phyloP scores from a whole-genome alignment of 2,329 filamentous ascomycete genomes.

The Xylariales sp. region DNA sequence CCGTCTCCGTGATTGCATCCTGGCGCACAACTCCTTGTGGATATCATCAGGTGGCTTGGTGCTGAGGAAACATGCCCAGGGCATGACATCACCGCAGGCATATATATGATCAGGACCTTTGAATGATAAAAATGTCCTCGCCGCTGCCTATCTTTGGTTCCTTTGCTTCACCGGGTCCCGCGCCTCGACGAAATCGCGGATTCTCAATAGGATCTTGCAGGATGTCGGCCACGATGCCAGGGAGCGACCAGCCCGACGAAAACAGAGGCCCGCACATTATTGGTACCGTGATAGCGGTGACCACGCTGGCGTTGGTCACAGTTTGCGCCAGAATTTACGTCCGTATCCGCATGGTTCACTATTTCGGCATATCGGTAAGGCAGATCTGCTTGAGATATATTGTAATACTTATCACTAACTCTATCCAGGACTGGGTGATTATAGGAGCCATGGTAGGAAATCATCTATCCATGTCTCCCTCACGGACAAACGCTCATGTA shows the following conservation, averaged over 20 bases:
- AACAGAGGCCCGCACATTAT: conserved; percentile 8
- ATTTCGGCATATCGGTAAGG: conserved; percentile 13
- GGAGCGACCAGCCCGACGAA: conserved; percentile 1
- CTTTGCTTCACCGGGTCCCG: no score
- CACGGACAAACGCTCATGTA: neutral
- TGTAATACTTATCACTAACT: conserved; percentile 17
- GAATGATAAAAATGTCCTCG: no score
- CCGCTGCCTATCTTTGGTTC: no score
- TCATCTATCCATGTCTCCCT: neutral
- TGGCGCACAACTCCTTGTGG: no score
- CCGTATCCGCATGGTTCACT: conserved; percentile 10
- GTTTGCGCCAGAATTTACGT: conserved; percentile 12
- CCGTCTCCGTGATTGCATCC: no score
- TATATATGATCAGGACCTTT: no score
- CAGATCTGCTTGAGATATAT: neutral
- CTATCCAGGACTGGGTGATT: conserved; percentile 5
- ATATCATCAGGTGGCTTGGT: no score
- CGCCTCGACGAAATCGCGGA: no score
- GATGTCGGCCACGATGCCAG: neutral
- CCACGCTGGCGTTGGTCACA: conserved; percentile 9
- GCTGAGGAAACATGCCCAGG: no score
- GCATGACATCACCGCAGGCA: no score
- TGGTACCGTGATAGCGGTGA: conserved; percentile 8
- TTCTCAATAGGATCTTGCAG: no score
- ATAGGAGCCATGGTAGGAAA: neutral